Base-by-base conservation (phyloP, 2,329 filamentous ascomycete species). In the Gaeumannomyces tritici region DNA sequence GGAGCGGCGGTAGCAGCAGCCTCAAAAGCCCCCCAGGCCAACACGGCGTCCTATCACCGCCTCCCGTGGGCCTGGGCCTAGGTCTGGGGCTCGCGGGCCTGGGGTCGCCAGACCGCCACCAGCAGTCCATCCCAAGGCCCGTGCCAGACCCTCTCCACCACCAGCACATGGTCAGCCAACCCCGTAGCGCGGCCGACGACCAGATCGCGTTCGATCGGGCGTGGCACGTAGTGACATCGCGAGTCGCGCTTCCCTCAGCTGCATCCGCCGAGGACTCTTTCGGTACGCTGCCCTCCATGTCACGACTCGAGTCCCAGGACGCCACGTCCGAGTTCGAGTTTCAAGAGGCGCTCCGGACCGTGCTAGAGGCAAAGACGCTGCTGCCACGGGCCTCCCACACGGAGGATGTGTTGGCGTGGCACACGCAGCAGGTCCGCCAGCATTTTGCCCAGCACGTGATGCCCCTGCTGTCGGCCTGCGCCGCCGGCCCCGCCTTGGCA, bases 381-480 rank as follows among this genome's bases (percentile, higher is more conserved):
- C 71, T 83, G 26, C 83, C 83, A 33, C 71, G 75, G 9, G 82
- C 84, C 24, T 67, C 71, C 15, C 77, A 81, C 63, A 84, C 79
- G 18, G 82, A 85, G 54, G 80, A 87, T 67, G 73, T 88, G 54
- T 67, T 87, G 29, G 71, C 76, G 29, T 88, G 85, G 85, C 82
- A 87, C 69, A 81, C 80, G 28, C 79, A 82, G 62, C 84, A 88
- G 72, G 82, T 84, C 55, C 79, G 83, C 55, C 76, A 79, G 64
- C 85, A 88, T 71, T 87, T 87, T 67, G 74, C 84, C 31, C 79
- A 81, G 64, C 80, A 85, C 68, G 83, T 86, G 21, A 73, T 85
- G 62, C 84, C 84, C 26, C 70, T 84, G 62, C 75, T 88, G 42
- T 73, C 77, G 13, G 77, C 77, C 27, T 81, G 81, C 54, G 63